phyloP scores from a whole-genome alignment of 345 rosid genomes.

The Rhodamnia argentea region DNA sequence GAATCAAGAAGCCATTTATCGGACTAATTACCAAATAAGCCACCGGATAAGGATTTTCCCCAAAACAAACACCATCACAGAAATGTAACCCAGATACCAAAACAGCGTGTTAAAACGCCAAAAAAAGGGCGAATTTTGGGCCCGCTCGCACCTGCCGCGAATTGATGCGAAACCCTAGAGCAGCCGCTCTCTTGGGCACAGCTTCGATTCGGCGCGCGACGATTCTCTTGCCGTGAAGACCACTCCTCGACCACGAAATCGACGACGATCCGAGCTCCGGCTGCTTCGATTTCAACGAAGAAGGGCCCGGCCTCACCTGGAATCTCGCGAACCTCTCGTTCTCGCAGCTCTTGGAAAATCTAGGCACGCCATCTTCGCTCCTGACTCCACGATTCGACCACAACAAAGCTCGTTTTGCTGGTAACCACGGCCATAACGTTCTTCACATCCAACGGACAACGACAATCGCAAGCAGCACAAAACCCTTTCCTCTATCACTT shows the following conservation, averaged over 20 bases:
- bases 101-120: background rate
- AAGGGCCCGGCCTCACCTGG: background rate
- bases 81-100: background rate
- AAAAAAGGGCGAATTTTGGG: background rate
- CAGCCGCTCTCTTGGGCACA: slow-evolving; percentile 8
- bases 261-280: background rate
- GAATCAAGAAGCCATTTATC: background rate
- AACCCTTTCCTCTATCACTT: background rate
- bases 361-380: background rate
- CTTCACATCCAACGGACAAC: background rate
- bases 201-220: slow-evolving; percentile 12
- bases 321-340: background rate
- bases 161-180: slow-evolving; percentile 12
- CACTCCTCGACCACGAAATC: slow-evolving; percentile 2
- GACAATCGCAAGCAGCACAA: background rate
- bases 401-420: background rate
- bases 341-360: background rate
- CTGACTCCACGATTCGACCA: background rate
- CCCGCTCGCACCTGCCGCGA: slow-evolving; percentile 41
- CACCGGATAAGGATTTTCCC: background rate
- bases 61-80: background rate
- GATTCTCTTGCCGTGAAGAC: slow-evolving; percentile 36
- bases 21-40: background rate
- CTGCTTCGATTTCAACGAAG: background rate
- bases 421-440: background rate